phyloP scores from a whole-genome alignment of 2,329 filamentous ascomycete genomes.

The Cryphonectria nitschkei region DNA sequence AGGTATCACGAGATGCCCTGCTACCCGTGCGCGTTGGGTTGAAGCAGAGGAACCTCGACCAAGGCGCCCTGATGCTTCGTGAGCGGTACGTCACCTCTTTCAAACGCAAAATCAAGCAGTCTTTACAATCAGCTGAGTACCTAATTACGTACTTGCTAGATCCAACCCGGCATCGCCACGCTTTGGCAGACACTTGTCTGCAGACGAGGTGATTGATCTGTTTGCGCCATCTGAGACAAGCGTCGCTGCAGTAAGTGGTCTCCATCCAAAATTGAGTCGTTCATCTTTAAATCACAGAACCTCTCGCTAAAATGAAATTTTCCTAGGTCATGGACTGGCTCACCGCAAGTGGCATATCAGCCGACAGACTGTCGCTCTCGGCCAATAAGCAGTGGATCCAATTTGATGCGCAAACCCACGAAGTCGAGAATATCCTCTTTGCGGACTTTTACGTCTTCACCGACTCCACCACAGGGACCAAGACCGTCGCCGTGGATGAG shows the following conservation, averaged over 20 bases:
- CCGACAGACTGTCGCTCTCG: slow-evolving; percentile 32
- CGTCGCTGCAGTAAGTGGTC: slow-evolving; percentile 41
- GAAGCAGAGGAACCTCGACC: slow-evolving; percentile 38
- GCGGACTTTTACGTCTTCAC: slow-evolving; percentile 47
- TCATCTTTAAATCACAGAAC: background rate
- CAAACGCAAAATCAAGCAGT: background rate
- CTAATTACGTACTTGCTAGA: slow-evolving; percentile 29
- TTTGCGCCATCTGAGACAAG: slow-evolving; percentile 42
- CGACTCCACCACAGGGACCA: slow-evolving; percentile 41
- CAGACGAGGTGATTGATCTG: slow-evolving; percentile 42
- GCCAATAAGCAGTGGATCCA: slow-evolving; percentile 45
- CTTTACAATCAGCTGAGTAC: background rate
- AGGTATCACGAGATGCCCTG: slow-evolving; percentile 31
- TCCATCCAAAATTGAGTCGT: slow-evolving; percentile 34
- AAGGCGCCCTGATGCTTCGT: slow-evolving; percentile 37
- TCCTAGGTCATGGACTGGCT: slow-evolving; percentile 40
- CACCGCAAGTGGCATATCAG: slow-evolving; percentile 28
- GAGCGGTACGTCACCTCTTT: slow-evolving; percentile 35
- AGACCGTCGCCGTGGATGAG: slow-evolving; percentile 43
- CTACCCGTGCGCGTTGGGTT: slow-evolving; percentile 42
- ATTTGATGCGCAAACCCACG: slow-evolving; percentile 44
- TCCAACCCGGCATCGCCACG: slow-evolving; percentile 41
- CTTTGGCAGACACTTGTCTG: slow-evolving; percentile 46
- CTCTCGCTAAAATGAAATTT: slow-evolving; percentile 36
- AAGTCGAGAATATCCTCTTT: slow-evolving; percentile 45